A percentile compares a stretch with the other conserved stretches of the same genome.
These are phyloP conservation scores for Coriaria nepalensis DNA, from an alignment of 306 rosid species.

Conservation along the genomic window DNA sequence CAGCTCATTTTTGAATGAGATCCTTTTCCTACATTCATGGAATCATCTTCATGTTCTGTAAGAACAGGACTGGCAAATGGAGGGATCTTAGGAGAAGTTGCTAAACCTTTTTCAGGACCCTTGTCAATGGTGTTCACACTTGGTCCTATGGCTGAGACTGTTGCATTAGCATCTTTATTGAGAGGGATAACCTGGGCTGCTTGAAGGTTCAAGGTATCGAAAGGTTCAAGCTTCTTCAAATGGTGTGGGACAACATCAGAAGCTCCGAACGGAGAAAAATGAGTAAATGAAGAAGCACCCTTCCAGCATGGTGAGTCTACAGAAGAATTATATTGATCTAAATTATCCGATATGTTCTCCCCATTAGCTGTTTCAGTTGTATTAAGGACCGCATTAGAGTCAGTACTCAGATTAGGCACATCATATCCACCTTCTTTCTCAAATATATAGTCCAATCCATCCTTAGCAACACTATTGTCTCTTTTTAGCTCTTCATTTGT, in stretches of 20 bases:
- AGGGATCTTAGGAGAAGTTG: constrained; percentile 23
- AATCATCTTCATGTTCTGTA: constrained; percentile 26
- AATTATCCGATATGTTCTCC: constrained; percentile 40
- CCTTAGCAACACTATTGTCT: constrained; percentile 17
- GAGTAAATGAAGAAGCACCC: constrained; percentile 39
- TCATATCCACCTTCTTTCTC: constrained; percentile 27
- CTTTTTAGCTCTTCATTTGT: constrained; percentile 26
- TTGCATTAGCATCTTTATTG: constrained; percentile 18
- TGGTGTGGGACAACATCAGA: constrained; percentile 22
- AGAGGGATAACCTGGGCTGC: constrained; percentile 20
- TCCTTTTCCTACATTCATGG: constrained; percentile 17
- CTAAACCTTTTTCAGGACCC: constrained; percentile 27
- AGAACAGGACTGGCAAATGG: constrained; percentile 19
- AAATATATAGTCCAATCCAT: constrained; percentile 22
- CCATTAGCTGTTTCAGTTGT: constrained; percentile 26
- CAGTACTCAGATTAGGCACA: constrained; percentile 23
- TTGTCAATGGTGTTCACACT: constrained; percentile 19
- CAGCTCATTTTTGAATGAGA: constrained; percentile 20
- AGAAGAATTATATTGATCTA: constrained; percentile 52
- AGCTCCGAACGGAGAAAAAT: constrained; percentile 33
- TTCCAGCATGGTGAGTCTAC: constrained; percentile 99
- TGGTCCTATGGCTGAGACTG: constrained; percentile 25
- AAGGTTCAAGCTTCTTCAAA: constrained; percentile 22
- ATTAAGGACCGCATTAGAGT: constrained; percentile 29
- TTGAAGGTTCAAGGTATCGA: constrained; percentile 22